These are phyloP conservation scores for Acanthamoeba sp. DNA, from an alignment of 208 protist species.

Conservation along the genomic window DNA sequence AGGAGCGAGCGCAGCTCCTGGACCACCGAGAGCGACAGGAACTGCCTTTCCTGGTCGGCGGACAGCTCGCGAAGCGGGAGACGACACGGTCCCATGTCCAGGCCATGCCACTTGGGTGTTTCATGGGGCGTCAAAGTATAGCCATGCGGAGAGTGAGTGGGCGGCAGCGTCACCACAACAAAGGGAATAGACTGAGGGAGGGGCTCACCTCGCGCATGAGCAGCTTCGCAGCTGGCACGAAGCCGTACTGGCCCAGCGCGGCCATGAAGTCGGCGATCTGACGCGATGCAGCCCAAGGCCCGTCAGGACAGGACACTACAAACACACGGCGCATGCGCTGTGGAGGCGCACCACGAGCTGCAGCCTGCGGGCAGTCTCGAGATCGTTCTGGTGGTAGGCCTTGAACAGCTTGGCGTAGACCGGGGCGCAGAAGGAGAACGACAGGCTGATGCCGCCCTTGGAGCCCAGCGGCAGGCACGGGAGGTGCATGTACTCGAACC, in stretches of 20 bases:
- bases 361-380: background rate
- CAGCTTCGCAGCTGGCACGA: background rate
- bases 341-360: background rate
- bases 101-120: slow-evolving; percentile 45
- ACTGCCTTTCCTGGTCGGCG: background rate
- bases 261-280: slow-evolving; percentile 33
- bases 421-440: slow-evolving; percentile 28
- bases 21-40: background rate
- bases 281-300: no score
- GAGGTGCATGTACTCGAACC: slow-evolving; percentile 46
- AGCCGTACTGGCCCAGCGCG: background rate
- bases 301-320: no score
- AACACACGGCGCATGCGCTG: no score
- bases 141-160: background rate
- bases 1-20: background rate
- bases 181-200: background rate
- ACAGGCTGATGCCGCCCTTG: slow-evolving; percentile 40
- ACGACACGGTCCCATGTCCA: slow-evolving; percentile 27
- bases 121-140: no score
- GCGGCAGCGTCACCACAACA: background rate
- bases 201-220: background rate
- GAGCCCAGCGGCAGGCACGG: slow-evolving; percentile 19
- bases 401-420: slow-evolving; percentile 5
- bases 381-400: background rate
- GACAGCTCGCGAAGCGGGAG: background rate